Evolutionary conservation across 441 rosid genomes (phyloP), one percentile per base, ranked within the genome.

Genomic region (Kokia cookei): DNA sequence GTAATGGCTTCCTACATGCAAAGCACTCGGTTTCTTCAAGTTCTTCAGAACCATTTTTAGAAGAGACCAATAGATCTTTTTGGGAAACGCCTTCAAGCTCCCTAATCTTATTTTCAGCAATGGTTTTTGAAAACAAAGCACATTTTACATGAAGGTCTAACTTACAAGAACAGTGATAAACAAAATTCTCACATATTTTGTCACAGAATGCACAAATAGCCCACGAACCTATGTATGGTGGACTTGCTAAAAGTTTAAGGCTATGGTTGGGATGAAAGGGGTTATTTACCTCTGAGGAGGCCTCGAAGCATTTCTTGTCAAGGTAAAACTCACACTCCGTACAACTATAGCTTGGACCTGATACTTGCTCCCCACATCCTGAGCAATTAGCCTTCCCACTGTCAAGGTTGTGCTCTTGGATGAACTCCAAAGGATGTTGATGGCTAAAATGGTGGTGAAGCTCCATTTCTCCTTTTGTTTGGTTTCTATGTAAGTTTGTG

Each of bases 301-400:
- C 73, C 67, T 73, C 71, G 2, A 78, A 68, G 9, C 74, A 78
- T 14, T 60, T 59, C 58, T 73, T 69, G 58, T 81, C 76, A 51
- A 65, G 53, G 40, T 67, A 58, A 26, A 68, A 58, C 7, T 7
- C n/a, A 15, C 62, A 58, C 1, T 1, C 35, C 1, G 2, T 7
- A 26, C 62, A 26, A 3, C 62, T 26, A 12, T 3, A 58, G 15
- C 15, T 58, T 1, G 40, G 9, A 13, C 63, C 3, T 4, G 63
- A 26, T 9, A 59, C n/a, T 9, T 4, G 0, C 35, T 12, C 7
- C 17, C 37, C 63, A 59, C 40, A 59, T 12, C 63, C 63, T 10
- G 48, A 17, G 9, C 67, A 63, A 9, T 9, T 12, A 11, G 2
- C 27, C 8, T 22, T 2, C n/a, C 4, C 15, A 1, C 47, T 37